A percentile compares a stretch with the other conserved stretches of the same genome.
These are phyloP conservation scores for Clarireedia monteithiana DNA, from an alignment of 2,329 filamentous ascomycete genomes.

Conservation along the genomic window DNA sequence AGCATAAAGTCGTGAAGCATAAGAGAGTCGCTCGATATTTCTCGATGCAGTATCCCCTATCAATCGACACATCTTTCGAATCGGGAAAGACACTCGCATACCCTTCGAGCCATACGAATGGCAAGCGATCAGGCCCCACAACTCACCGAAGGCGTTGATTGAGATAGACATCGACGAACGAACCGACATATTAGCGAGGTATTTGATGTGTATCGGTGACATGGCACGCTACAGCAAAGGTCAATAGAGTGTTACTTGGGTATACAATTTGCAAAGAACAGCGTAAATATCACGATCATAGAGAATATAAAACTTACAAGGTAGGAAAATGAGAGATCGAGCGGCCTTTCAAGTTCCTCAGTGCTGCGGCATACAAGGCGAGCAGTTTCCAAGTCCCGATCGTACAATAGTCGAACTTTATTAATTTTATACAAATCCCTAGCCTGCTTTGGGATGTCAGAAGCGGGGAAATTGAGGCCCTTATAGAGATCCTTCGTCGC, in stretches of 20 bases:
- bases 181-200: conserved; percentile 80
- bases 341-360: conserved; percentile 63
- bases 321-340: conserved; percentile 67
- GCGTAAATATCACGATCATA: neutral
- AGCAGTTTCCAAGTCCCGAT: conserved; percentile 72
- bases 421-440: conserved; percentile 87
- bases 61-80: conserved; percentile 84
- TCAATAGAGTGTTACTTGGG: neutral
- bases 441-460: conserved; percentile 80
- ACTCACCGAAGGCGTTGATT: conserved; percentile 74
- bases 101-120: conserved; percentile 71
- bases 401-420: conserved; percentile 80
- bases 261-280: neutral
- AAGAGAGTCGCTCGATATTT: conserved; percentile 82
- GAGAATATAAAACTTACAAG: conserved; percentile 33
- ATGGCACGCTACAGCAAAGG: conserved; percentile 54
- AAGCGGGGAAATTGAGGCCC: conserved; percentile 80
- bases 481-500: conserved; percentile 79
- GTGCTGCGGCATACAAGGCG: conserved; percentile 71
- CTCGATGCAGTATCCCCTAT: conserved; percentile 79
- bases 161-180: conserved; percentile 94
- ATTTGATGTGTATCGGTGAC: conserved; percentile 85
- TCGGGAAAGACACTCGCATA: conserved; percentile 88
- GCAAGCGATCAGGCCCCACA: conserved; percentile 85
- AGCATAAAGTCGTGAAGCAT: conserved; percentile 75